These are phyloP conservation scores for Helianthus tuberosus DNA, from an alignment of 129 eudicot genomes.

Conservation along the genomic window DNA sequence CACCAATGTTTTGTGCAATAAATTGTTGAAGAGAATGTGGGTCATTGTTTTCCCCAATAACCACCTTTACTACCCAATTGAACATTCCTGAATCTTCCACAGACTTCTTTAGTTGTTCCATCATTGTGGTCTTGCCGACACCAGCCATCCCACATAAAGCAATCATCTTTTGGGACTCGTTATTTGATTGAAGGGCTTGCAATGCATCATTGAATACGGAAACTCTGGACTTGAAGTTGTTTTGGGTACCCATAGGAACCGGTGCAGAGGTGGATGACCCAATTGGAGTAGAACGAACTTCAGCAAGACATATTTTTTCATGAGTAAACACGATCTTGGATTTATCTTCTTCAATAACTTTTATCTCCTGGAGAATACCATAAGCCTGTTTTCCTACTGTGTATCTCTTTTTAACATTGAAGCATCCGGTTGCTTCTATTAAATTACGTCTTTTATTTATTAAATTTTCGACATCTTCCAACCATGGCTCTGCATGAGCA, in stretches of 20 bases:
- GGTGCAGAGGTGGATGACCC: background rate
- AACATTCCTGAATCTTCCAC: background rate
- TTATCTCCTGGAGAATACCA: background rate
- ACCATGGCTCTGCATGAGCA: background rate
- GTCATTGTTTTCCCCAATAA: constrained; percentile 2
- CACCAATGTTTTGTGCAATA: background rate
- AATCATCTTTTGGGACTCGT: constrained; percentile 7
- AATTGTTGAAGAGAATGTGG: constrained; percentile 6
- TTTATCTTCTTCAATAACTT: background rate
- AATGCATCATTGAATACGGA: background rate
- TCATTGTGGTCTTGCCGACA: constrained; percentile 14
- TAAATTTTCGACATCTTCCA: background rate
- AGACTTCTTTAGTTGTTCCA: background rate
- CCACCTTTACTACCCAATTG: constrained; percentile 9
- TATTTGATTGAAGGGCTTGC: background rate
- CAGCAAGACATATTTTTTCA: background rate
- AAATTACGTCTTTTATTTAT: background rate
- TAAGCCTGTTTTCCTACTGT: background rate
- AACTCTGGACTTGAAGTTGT: background rate
- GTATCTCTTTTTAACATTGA: constrained; percentile 14
- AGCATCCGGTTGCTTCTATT: background rate
- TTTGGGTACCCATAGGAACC: background rate
- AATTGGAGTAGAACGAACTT: background rate
- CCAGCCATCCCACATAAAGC: constrained; percentile 24
- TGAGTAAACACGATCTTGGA: background rate